A percentile compares a stretch with the other conserved stretches of the same genome.
phyloP scores from a whole-genome alignment of 306 rosid species.

The Dryas drummondii region DNA sequence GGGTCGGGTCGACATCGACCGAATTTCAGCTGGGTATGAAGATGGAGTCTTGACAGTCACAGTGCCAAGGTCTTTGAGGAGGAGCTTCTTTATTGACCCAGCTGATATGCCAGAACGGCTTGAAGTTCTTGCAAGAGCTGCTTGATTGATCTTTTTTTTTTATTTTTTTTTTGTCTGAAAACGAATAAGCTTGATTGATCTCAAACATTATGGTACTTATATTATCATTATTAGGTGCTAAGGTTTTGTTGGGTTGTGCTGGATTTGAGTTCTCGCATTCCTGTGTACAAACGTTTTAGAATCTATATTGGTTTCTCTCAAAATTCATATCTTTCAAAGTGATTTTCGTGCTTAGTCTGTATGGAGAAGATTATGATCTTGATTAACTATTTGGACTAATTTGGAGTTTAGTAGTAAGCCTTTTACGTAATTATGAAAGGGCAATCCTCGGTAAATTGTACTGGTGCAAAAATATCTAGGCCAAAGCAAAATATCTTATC shows the following conservation, averaged over 20 bases:
- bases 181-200: too few relatives aligned
- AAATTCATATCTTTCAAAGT: not conserved
- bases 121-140: conserved; percentile 71
- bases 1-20: conserved; percentile 48
- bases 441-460: too few relatives aligned
- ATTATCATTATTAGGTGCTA: not conserved
- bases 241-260: not conserved
- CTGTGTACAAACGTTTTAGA: not conserved
- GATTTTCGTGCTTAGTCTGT: too few relatives aligned
- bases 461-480: too few relatives aligned
- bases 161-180: too few relatives aligned
- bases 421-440: too few relatives aligned
- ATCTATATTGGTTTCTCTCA: not conserved
- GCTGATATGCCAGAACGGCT: conserved; percentile 44
- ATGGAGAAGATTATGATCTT: too few relatives aligned
- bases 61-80: conserved; percentile 57
- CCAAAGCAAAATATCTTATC: too few relatives aligned
- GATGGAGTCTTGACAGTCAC: conserved; percentile 67
- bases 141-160: conserved; percentile 28
- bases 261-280: not conserved
- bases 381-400: too few relatives aligned
- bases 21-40: conserved; percentile 62
- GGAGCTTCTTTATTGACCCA: conserved; percentile 50
- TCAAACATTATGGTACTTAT: not conserved
- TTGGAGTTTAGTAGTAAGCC: too few relatives aligned